A percentile compares a stretch with the other conserved stretches of the same genome.
Conservation (phyloP, 176 grass and related monocot genomes). For the Paspalum vaginatum region DNA sequence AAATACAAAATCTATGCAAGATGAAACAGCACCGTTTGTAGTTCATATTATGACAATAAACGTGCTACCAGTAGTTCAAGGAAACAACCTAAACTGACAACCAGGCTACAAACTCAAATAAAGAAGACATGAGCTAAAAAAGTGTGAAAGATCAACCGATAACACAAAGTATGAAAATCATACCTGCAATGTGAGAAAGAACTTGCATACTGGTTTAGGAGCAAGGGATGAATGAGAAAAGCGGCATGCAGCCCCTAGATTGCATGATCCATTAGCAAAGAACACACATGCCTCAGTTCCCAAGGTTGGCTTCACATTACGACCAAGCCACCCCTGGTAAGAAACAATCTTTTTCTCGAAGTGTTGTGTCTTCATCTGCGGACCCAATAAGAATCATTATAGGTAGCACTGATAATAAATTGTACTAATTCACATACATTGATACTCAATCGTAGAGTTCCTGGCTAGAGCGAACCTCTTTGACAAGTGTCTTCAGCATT, state of each 20-base stretch:
- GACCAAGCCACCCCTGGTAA: conserved; percentile 19
- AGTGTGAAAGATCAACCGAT: conserved; percentile 16
- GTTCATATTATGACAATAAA: background rate
- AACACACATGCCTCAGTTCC: conserved; percentile 56
- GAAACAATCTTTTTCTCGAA: conserved; percentile 11
- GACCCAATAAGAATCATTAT: conserved; percentile 23
- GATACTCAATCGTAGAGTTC: conserved; percentile 14
- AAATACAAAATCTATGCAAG: conserved; percentile 11
- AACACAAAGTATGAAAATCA: conserved; percentile 15
- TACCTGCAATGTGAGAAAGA: conserved; percentile 84
- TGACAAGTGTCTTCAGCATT: conserved; percentile 49
- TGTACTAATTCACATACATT: background rate
- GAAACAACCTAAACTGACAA: background rate
- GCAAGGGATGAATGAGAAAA: conserved; percentile 80
- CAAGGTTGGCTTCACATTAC: conserved; percentile 28
- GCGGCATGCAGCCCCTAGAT: conserved; percentile 55
- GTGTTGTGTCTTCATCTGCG: conserved; percentile 54
- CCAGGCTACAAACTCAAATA: background rate
- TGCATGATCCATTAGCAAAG: conserved; percentile 68
- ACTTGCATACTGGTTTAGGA: conserved; percentile 78
- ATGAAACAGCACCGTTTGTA: background rate
- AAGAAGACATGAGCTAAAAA: background rate
- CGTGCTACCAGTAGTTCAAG: conserved; percentile 10
- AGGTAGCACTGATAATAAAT: background rate
- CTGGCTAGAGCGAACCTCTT: conserved; percentile 36